These are phyloP conservation scores for Lasiosphaeria hispida DNA, from an alignment of 495 filamentous ascomycete species.

Conservation along the genomic window DNA sequence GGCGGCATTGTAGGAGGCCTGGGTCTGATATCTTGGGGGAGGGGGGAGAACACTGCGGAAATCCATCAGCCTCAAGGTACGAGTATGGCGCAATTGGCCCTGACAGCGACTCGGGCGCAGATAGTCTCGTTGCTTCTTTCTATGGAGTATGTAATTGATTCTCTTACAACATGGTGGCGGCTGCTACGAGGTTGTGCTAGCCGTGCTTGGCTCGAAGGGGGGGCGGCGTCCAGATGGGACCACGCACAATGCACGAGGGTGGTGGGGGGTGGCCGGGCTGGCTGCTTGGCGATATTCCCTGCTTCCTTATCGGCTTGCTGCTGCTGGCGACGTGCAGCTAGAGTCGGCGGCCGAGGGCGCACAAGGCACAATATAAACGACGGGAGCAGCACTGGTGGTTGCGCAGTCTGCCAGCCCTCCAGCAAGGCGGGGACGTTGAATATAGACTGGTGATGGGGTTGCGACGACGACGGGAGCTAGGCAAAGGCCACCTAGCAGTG, in stretches of 20 bases:
- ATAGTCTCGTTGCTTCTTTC: not conserved
- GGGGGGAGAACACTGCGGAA: conserved; percentile 71
- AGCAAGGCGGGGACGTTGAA: too few species aligned
- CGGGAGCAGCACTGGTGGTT: too few species aligned
- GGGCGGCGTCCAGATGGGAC: not conserved
- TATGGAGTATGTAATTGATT: too few species aligned
- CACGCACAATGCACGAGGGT: not conserved
- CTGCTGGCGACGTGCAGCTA: not conserved
- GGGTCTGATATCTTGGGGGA: conserved; percentile 76
- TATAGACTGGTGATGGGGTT: too few species aligned
- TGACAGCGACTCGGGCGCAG: not conserved
- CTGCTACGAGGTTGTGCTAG: not conserved
- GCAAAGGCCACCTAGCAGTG: too few species aligned
- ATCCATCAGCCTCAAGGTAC: conserved; percentile 18
- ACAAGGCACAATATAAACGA: not conserved
- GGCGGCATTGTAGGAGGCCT: conserved; percentile 62
- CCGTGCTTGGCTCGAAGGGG: not conserved
- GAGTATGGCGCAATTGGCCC: too few species aligned
- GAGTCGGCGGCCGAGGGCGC: not conserved
- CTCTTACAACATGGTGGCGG: conserved; percentile 31
- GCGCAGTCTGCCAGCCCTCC: too few species aligned
- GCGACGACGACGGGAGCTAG: too few species aligned
- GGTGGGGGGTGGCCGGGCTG: not conserved
- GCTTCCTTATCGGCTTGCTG: conserved; percentile 1
- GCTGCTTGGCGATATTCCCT: conserved; percentile 11